Evolutionary conservation across 805 yeast species (phyloP), one percentile per base, ranked within the genome.

Genomic region (Yarrowia sp.): DNA sequence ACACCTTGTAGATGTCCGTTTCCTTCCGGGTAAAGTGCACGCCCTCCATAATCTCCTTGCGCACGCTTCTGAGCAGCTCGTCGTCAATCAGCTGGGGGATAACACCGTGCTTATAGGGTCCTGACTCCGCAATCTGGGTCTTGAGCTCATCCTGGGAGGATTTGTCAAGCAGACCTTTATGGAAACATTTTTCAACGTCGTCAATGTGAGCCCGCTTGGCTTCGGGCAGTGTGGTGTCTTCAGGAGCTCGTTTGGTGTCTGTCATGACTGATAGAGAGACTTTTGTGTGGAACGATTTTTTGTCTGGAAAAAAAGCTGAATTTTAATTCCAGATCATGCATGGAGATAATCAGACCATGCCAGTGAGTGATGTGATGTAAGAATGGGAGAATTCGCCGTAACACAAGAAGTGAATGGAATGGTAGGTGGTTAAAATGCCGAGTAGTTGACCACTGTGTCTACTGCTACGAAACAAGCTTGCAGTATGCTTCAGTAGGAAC

Each of bases 1-100:
- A 79, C 38, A 94, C 97, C 76, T 91, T 93, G 78, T 95, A 95
- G 70, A 95, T 95, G 76, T 95, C 99, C 0, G 99, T 95, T 77
- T 96, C 99, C 77, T 96, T 95, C 72, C 88, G 86, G 10, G 98
- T 92, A 81, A 96, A 95, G 52, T 91, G 95, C 70, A 95, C 88
- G 74, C 92, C 89, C 2, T 82, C 79, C 71, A 91, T 84, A 33
- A 96, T 92, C 76, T 95, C 99, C 68, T 85, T 85, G 61, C 98
- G 84, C 1, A 96, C 98, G 38, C 84, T 83, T 70, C 95, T 81
- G 66, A 95, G 79, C 44, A 96, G 79, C 1, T 86, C 85, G 71
- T 94, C 97, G 75, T 93, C 86, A 47, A 95, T 82, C 56, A 95
- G 79, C 40, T 87, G 84, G 24, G 80, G 82, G 58, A 95, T 89